Conservation (phyloP, 2,329 filamentous ascomycete genomes). For the Ciborinia camelliae region DNA sequence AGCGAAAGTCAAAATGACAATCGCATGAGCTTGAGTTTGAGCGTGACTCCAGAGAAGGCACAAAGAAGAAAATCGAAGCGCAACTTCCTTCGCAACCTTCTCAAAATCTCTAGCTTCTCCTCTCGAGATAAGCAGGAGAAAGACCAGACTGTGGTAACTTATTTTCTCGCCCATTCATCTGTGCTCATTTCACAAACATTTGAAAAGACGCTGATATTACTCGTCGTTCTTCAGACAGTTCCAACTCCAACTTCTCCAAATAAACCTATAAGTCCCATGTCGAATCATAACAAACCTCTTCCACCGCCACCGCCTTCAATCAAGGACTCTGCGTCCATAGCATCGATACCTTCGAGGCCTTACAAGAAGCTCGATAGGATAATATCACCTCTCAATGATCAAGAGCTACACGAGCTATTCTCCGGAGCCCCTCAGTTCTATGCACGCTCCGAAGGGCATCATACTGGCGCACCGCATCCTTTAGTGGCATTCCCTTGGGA, state of each 20-base stretch:
- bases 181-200: slow-evolving; percentile 16
- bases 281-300: slow-evolving; percentile 54
- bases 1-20: slow-evolving; percentile 25
- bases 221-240: slow-evolving; percentile 8
- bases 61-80: slow-evolving; percentile 37
- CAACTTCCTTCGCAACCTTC: slow-evolving; percentile 36
- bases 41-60: slow-evolving; percentile 29
- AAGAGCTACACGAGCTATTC: slow-evolving; percentile 66
- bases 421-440: slow-evolving; percentile 74
- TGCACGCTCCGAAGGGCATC: slow-evolving; percentile 57
- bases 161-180: neutral
- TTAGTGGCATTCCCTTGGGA: slow-evolving; percentile 67
- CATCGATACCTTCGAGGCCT: slow-evolving; percentile 36
- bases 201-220: slow-evolving; percentile 19
- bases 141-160: slow-evolving; percentile 26
- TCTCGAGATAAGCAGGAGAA: slow-evolving; percentile 15
- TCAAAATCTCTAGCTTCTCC: slow-evolving; percentile 32
- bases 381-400: slow-evolving; percentile 56
- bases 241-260: slow-evolving; percentile 18
- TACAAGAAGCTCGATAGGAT: slow-evolving; percentile 47
- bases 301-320: slow-evolving; percentile 47
- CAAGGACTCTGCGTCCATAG: slow-evolving; percentile 42
- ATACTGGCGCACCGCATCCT: slow-evolving; percentile 57
- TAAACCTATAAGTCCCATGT: slow-evolving; percentile 25
- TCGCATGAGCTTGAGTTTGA: slow-evolving; percentile 22